phyloP scores from a whole-genome alignment of 2,329 filamentous ascomycete species.

The Ascocoryne sarcoides region DNA sequence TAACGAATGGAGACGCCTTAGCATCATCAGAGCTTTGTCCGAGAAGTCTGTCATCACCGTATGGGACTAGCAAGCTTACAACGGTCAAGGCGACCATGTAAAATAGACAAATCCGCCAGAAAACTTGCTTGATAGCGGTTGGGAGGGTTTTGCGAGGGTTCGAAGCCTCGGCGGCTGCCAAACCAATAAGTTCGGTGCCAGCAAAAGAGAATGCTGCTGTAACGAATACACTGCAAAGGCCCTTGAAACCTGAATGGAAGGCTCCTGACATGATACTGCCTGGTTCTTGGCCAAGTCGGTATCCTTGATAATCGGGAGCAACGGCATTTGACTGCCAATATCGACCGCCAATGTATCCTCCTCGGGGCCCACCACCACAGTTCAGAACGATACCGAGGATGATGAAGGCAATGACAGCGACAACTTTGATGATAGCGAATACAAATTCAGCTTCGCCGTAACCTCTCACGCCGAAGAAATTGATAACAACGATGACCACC shows the following conservation, averaged over 20 bases:
- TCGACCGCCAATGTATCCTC: conserved; percentile 6
- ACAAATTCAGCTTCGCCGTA: conserved; percentile 4
- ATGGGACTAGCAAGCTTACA: conserved; percentile 75
- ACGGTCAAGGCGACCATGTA: conserved; percentile 77
- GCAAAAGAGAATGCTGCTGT: conserved; percentile 70
- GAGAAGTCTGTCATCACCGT: conserved; percentile 56
- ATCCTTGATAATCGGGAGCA: background rate
- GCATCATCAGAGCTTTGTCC: conserved; percentile 40
- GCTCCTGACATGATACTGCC: conserved; percentile 38
- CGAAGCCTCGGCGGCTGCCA: conserved; percentile 70
- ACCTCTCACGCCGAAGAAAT: conserved; percentile 42
- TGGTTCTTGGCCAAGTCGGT: background rate
- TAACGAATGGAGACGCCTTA: conserved; percentile 82
- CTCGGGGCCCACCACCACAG: conserved; percentile 5
- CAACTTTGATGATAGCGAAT: background rate
- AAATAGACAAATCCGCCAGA: conserved; percentile 88
- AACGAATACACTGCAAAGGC: conserved; percentile 70
- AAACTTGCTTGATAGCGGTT: conserved; percentile 84
- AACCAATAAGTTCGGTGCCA: conserved; percentile 66
- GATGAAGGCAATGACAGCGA: conserved; percentile 2
- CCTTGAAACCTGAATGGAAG: conserved; percentile 75
- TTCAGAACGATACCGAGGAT: conserved; percentile 3
- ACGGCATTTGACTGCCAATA: conserved; percentile 2
- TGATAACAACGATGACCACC: conserved; percentile 63
- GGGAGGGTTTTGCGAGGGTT: conserved; percentile 76